These are phyloP conservation scores for Alternaria novae-zelandiae DNA, from an alignment of 2,329 filamentous ascomycete genomes.

Conservation along the genomic window DNA sequence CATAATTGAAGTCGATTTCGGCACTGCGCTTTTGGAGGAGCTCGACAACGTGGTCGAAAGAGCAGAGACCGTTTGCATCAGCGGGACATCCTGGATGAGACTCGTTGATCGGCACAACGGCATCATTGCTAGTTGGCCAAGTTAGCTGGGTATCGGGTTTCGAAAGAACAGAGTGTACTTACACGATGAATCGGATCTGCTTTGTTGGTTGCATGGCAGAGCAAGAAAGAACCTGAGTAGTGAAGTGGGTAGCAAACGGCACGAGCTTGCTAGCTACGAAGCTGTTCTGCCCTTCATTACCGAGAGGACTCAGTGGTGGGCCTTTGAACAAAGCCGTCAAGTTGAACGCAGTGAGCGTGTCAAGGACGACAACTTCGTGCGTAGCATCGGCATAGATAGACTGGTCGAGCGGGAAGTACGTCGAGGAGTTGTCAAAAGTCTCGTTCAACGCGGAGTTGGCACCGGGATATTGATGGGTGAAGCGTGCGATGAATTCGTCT, in stretches of 20 bases:
- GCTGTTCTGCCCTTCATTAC: slow-evolving; percentile 26
- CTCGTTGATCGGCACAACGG: slow-evolving; percentile 32
- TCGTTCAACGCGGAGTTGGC: slow-evolving; percentile 30
- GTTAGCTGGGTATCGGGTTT: neutral
- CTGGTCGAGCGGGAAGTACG: slow-evolving; percentile 54
- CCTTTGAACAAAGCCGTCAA: slow-evolving; percentile 39
- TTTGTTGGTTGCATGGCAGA: slow-evolving; percentile 26
- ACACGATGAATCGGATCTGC: slow-evolving; percentile 42
- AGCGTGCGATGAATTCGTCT: slow-evolving; percentile 38
- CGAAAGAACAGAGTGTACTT: slow-evolving; percentile 3
- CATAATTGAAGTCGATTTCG: slow-evolving; percentile 38
- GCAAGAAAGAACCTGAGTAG: slow-evolving; percentile 36
- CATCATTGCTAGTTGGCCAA: slow-evolving; percentile 29
- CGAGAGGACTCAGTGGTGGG: slow-evolving; percentile 25
- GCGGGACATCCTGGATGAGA: slow-evolving; percentile 31
- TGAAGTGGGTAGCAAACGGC: slow-evolving; percentile 42
- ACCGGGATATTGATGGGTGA: slow-evolving; percentile 30
- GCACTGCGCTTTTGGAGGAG: slow-evolving; percentile 36
- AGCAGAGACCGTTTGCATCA: slow-evolving; percentile 34
- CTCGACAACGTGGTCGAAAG: slow-evolving; percentile 35
- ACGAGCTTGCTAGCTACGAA: slow-evolving; percentile 39
- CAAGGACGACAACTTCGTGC: slow-evolving; percentile 50
- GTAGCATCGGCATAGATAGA: slow-evolving; percentile 53
- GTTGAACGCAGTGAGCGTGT: slow-evolving; percentile 38
- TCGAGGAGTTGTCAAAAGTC: slow-evolving; percentile 50